Evolutionary conservation across 371 early-diverging fungal species (phyloP), one percentile per base, ranked within the genome.

Genomic region (Phascolomyces articulosus): DNA sequence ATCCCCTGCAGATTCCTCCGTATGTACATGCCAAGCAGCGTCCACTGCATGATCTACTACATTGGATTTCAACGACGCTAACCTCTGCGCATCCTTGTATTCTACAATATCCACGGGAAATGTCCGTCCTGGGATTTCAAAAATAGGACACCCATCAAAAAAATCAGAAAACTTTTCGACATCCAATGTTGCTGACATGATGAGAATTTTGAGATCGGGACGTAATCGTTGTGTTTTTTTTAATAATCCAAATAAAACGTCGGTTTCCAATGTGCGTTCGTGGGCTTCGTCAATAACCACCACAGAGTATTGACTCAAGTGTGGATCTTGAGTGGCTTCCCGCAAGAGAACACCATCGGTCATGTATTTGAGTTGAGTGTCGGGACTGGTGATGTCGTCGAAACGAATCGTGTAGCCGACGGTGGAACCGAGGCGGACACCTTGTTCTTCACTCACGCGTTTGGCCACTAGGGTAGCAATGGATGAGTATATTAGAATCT

Each of bases 231-330:
- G 82, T 49, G 88, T 83, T 67, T 86, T 66, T 63, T 91, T 90
- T 41, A 96, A 73, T 40, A 96, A 74, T 3, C 96, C 96, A 70
- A 99, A 89, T 4, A 98, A 69, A 8, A 99, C 85, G 67, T 99
- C 99, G 0, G 97, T 97, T 62, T 96, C 95, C 1, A 96, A 77
- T 0, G 90, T 92, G 51, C 98, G 86, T 78, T 99, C 99, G 74
- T 99, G 99, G 1, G 97, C 97, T 80, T 98, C 98, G 72, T 98
- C 98, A 16, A 95, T 84, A 11, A 95, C 73, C 21, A 99, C 85
- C 9, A 91, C 75, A 28, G 90, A 88, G 60, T 95, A 95, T 20
- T 86, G 82, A 2, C 61, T 64, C 0, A 93, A 66, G 7, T 64
- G 49, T 0, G 88, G 87, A 75, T 95, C 89, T 24, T 84, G 69